Conservation (phyloP, 192 early-diverging fungal genomes). For the Pilobolus umbonatus region DNA sequence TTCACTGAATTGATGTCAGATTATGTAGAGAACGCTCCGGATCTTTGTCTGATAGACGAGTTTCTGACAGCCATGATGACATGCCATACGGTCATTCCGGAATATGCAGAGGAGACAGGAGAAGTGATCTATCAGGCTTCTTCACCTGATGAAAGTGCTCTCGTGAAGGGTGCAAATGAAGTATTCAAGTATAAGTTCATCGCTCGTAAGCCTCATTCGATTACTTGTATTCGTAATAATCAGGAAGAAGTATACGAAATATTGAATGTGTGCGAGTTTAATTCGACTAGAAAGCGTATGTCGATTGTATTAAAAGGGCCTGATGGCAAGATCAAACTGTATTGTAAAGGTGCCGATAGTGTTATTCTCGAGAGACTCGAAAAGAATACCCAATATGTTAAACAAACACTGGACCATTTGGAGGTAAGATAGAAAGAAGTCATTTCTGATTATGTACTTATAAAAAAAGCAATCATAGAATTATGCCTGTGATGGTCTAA, state of each 20-base stretch:
- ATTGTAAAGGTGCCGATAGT: constrained; percentile 95
- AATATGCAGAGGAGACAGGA: constrained; percentile 56
- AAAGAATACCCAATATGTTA: constrained; percentile 62
- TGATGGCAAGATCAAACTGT: constrained; percentile 79
- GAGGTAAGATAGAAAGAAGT: constrained; percentile 54
- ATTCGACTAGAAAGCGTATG: constrained; percentile 94
- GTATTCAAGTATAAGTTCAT: constrained; percentile 61
- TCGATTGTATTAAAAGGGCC: constrained; percentile 78
- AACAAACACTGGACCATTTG: constrained; percentile 63
- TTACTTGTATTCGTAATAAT: constrained; percentile 42
- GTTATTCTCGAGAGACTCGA: constrained; percentile 83
- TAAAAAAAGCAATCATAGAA: constrained; percentile 19
- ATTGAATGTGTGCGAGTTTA: constrained; percentile 93
- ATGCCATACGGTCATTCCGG: constrained; percentile 95
- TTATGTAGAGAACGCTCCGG: constrained; percentile 52
- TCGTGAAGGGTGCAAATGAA: constrained; percentile 60
- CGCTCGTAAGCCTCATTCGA: constrained; percentile 51
- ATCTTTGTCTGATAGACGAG: constrained; percentile 69
- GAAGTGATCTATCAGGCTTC: constrained; percentile 86
- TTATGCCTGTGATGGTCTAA: constrained; percentile 86
- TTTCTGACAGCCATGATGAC: constrained; percentile 86
- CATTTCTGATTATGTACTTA: background rate
- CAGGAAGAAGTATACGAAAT: constrained; percentile 70
- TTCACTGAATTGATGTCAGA: constrained; percentile 58
- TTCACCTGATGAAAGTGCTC: constrained; percentile 90